Evolutionary conservation across 2,329 filamentous ascomycete species (phyloP).

Genomic region (Cercospora beticola): DNA sequence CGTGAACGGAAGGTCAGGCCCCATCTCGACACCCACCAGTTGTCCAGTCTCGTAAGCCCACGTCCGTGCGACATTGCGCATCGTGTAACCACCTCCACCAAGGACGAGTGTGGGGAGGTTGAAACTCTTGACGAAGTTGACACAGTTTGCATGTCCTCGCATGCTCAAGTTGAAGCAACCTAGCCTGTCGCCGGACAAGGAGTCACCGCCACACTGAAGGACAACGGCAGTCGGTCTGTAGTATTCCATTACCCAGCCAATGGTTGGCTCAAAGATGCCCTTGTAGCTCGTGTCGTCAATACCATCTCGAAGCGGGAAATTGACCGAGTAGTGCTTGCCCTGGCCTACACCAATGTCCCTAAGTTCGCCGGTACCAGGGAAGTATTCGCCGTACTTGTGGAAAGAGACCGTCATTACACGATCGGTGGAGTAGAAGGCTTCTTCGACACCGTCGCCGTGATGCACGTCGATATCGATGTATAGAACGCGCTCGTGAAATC

Average conservation of each 20-base stretch:
- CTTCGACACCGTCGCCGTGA: slow-evolving; percentile 68
- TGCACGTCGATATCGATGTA: slow-evolving; percentile 69
- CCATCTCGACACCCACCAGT: slow-evolving; percentile 79
- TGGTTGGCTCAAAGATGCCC: slow-evolving; percentile 67
- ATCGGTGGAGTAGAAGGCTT: slow-evolving; percentile 70
- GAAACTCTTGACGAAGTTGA: slow-evolving; percentile 68
- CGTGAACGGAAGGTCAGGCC: slow-evolving; percentile 83
- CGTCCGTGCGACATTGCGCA: slow-evolving; percentile 64
- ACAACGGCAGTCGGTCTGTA: slow-evolving; percentile 67
- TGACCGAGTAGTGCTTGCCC: slow-evolving; percentile 68
- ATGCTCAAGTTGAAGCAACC: slow-evolving; percentile 71
- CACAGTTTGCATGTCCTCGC: slow-evolving; percentile 68
- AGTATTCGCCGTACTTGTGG: slow-evolving; percentile 73
- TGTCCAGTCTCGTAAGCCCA: slow-evolving; percentile 71
- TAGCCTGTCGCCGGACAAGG: slow-evolving; percentile 64
- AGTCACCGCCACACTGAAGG: slow-evolving; percentile 68
- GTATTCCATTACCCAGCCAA: slow-evolving; percentile 67
- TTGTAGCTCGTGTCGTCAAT: slow-evolving; percentile 69
- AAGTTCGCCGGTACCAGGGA: slow-evolving; percentile 68
- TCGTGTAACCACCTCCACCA: slow-evolving; percentile 68
- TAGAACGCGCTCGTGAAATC: slow-evolving; percentile 63
- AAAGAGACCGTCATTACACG: slow-evolving; percentile 71
- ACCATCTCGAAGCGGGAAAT: slow-evolving; percentile 68
- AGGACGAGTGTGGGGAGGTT: slow-evolving; percentile 64
- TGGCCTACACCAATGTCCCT: slow-evolving; percentile 66